A percentile compares a stretch with the other conserved stretches of the same genome.
Evolutionary conservation across 352 stramenopile species (phyloP).

Genomic region (Pythium volutum): DNA sequence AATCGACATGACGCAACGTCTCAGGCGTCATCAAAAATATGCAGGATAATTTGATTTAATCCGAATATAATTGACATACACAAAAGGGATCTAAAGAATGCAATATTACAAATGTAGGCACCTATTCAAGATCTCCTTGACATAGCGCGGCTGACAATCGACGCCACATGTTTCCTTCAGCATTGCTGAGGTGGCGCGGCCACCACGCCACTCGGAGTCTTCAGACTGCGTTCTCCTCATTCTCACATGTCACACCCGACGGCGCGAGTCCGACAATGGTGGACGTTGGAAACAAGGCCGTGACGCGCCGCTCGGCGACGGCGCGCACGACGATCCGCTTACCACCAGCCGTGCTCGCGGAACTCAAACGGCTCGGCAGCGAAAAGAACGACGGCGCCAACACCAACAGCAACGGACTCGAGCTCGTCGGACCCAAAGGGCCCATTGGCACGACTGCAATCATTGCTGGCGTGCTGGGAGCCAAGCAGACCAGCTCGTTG

Average conservation of each 20-base stretch:
- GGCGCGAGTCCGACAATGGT: constrained; percentile 82
- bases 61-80: constrained; percentile 1
- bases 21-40: background rate
- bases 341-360: constrained; percentile 71
- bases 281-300: constrained; percentile 83
- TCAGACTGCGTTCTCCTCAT: constrained; percentile 13
- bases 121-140: background rate
- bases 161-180: background rate
- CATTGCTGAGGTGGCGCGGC: background rate
- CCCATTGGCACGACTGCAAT: constrained; percentile 91
- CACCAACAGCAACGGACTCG: constrained; percentile 12
- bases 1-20: constrained; percentile 8
- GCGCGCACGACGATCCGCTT: constrained; percentile 86
- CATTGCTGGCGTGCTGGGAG: constrained; percentile 91
- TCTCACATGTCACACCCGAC: constrained; percentile 55
- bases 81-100: background rate
- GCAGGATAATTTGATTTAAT: background rate
- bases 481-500: constrained; percentile 91
- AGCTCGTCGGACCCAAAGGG: constrained; percentile 81
- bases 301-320: constrained; percentile 78
- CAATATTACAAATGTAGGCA: background rate
- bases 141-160: background rate
- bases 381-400: background rate
- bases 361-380: constrained; percentile 43
- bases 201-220: background rate